phyloP scores from a whole-genome alignment of 306 rosid species.

The barrel medic (Medicago truncatula) region DNA sequence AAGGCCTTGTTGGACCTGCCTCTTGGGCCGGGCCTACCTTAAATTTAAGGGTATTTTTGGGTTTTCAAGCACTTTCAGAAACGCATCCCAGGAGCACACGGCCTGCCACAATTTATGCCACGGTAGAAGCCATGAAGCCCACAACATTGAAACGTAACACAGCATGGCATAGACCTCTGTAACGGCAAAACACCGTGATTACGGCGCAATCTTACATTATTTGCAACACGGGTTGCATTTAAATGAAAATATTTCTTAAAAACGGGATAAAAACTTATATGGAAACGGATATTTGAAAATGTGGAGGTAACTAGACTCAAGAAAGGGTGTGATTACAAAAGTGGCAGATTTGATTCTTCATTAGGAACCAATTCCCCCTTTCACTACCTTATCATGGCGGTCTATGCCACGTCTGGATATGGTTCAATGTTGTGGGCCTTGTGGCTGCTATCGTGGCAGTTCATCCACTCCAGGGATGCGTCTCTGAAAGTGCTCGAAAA shows the following conservation, averaged over 20 bases:
- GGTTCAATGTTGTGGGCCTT: neutral
- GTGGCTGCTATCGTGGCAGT: neutral
- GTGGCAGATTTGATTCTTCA: conserved; percentile 20
- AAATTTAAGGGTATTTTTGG: conserved; percentile 2
- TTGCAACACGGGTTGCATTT: neutral
- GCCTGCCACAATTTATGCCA: neutral
- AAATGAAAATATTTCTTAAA: conserved; percentile 1
- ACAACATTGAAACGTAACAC: neutral
- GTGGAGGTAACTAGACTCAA: neutral
- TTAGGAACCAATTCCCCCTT: conserved; percentile 13
- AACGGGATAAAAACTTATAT: neutral
- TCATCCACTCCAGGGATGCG: neutral
- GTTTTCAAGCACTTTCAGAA: neutral
- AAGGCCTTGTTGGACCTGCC: too few species aligned
- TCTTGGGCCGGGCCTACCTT: neutral
- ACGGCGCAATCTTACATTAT: neutral
- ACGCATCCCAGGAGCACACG: neutral
- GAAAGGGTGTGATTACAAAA: neutral
- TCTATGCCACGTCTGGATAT: neutral
- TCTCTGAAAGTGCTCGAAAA: neutral
- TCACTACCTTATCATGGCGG: neutral
- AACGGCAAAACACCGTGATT: neutral
- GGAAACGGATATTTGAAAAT: conserved; percentile 29
- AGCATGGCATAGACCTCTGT: neutral
- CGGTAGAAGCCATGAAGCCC: neutral